Evolutionary conservation across 2,329 filamentous ascomycete species (phyloP).

Genomic region (Aspergillus sp.): DNA sequence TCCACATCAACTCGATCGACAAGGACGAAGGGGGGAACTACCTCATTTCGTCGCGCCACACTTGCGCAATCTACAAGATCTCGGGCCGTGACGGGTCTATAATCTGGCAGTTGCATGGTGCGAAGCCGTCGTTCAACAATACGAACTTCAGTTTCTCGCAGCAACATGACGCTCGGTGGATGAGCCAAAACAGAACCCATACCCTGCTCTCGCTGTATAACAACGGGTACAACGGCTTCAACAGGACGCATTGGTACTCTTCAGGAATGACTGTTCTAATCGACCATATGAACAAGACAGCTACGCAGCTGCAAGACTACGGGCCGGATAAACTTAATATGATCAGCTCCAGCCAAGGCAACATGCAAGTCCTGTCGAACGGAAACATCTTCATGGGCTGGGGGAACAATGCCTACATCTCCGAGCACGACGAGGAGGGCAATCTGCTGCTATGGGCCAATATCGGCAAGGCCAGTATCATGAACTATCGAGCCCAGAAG

Average conservation of each 20-base stretch:
- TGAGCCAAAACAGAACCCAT: constrained; percentile 40
- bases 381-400: constrained; percentile 42
- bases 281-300: constrained; percentile 37
- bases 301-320: constrained; percentile 35
- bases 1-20: constrained; percentile 46
- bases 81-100: constrained; percentile 40
- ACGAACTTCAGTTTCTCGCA: constrained; percentile 45
- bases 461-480: constrained; percentile 34
- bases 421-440: constrained; percentile 40
- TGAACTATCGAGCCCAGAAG: constrained; percentile 46
- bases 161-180: constrained; percentile 44
- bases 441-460: constrained; percentile 39
- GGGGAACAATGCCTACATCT: constrained; percentile 43
- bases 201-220: constrained; percentile 42
- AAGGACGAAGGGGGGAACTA: constrained; percentile 44
- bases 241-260: constrained; percentile 39
- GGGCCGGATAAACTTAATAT: constrained; percentile 23
- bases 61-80: constrained; percentile 42
- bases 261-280: constrained; percentile 41
- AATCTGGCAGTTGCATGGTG: constrained; percentile 40
- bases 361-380: constrained; percentile 39
- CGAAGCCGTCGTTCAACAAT: constrained; percentile 37
- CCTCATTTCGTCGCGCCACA: constrained; percentile 43
- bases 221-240: constrained; percentile 45
- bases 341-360: constrained; percentile 41